Evolutionary conservation across 2,329 filamentous ascomycete genomes (phyloP).

Genomic region (Gremmenia infestans): DNA sequence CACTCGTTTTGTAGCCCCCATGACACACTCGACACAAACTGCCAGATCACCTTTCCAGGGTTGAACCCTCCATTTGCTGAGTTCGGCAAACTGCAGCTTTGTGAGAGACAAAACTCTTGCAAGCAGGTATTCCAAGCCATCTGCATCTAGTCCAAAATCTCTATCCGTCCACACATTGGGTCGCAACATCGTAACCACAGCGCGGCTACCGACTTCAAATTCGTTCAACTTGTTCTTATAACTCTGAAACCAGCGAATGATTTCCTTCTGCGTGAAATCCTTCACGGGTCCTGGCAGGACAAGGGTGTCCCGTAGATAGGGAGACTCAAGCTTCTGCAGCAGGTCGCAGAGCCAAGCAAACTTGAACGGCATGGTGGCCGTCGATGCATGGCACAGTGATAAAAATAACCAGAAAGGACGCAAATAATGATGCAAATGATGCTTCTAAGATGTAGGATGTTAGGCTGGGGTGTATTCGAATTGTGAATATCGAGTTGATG

Average conservation of each 20-base stretch:
- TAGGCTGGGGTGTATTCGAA: not conserved
- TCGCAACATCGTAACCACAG: slow-evolving; percentile 70
- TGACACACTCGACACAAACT: slow-evolving; percentile 37
- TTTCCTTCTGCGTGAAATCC: slow-evolving; percentile 52
- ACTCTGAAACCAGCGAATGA: slow-evolving; percentile 63
- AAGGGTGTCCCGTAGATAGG: slow-evolving; percentile 34
- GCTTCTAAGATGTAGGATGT: not conserved
- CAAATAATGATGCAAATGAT: not conserved
- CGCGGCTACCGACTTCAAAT: slow-evolving; percentile 51
- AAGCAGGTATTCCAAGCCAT: slow-evolving; percentile 61
- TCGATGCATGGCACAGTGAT: not conserved
- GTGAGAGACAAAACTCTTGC: slow-evolving; percentile 62
- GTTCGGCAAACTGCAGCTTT: slow-evolving; percentile 51
- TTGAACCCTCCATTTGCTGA: slow-evolving; percentile 54
- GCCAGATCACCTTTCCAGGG: slow-evolving; percentile 61
- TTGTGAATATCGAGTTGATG: not conserved
- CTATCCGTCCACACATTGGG: slow-evolving; percentile 73
- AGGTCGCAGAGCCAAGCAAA: slow-evolving; percentile 72
- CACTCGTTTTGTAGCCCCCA: slow-evolving; percentile 18
- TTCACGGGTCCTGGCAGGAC: slow-evolving; percentile 31
- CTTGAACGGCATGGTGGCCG: slow-evolving; percentile 51
- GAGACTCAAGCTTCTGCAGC: slow-evolving; percentile 59
- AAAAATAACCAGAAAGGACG: slow-evolving; percentile 2
- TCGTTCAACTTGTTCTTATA: slow-evolving; percentile 56
- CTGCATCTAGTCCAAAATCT: slow-evolving; percentile 65